These are phyloP conservation scores for Saraca asoca DNA, from an alignment of 331 rosid genomes.

Conservation along the genomic window DNA sequence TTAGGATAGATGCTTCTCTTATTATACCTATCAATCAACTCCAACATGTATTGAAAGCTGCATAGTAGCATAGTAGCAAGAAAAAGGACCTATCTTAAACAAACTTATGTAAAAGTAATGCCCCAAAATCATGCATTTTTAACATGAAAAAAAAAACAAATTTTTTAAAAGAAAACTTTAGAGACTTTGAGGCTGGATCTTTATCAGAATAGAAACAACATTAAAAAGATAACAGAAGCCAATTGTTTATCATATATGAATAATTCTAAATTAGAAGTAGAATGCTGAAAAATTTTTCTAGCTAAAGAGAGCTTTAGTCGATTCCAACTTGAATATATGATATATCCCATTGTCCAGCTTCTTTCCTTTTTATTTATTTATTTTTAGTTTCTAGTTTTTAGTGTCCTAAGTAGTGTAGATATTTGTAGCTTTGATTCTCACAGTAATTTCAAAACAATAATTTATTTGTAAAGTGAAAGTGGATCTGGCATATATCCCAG, in stretches of 20 bases:
- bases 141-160: background rate
- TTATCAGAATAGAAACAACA: slow-evolving; percentile 13
- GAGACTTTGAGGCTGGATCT: slow-evolving; percentile 12
- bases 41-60: no score
- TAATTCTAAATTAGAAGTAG: slow-evolving; percentile 30
- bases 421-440: slow-evolving; percentile 53
- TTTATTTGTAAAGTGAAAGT: slow-evolving; percentile 45
- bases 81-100: slow-evolving; percentile 23
- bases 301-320: slow-evolving; percentile 44
- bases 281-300: slow-evolving; percentile 37
- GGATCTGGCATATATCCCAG: slow-evolving; percentile 50
- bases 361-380: slow-evolving; percentile 29
- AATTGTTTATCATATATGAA: slow-evolving; percentile 24
- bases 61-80: slow-evolving; percentile 37
- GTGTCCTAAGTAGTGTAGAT: slow-evolving; percentile 43
- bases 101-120: slow-evolving; percentile 22
- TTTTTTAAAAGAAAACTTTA: slow-evolving; percentile 12
- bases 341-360: slow-evolving; percentile 40
- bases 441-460: no score
- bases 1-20: no score
- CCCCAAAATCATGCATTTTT: slow-evolving; percentile 18
- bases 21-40: no score
- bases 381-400: slow-evolving; percentile 31
- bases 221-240: slow-evolving; percentile 22
- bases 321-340: slow-evolving; percentile 47